Evolutionary conservation across 768 basidiomycete genomes (phyloP), one percentile per base, ranked within the genome.

Genomic region (Boletus eberwhitei): DNA sequence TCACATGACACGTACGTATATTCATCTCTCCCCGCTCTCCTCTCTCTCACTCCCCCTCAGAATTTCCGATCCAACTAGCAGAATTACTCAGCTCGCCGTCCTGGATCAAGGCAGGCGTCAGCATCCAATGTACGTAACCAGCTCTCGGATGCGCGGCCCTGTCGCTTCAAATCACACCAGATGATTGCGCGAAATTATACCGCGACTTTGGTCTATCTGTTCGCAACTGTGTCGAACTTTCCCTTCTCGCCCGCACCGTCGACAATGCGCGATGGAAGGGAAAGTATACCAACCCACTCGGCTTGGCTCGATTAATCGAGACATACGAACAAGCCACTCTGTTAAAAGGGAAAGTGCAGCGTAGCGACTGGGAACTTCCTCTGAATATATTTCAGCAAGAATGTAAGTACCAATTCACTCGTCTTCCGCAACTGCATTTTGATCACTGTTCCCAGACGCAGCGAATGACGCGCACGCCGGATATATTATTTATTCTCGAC

Each of bases 181-280:
- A 76, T 59, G 90, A 92, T 62, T 82, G 79, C 52, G 74, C 76
- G 64, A 92, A 91, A 68, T 62, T 91, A 13, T 83, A 75, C 67
- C 75, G 54, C 64, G 77, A 76, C 48, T 71, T 53, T 62, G 76
- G 64, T 65, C 73, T 74, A 36, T 72, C 67, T 59, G 75, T 62
- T 55, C 74, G 64, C 72, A 80, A 73, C 71, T 87, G 74, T 55
- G 84, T 90, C 17, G 90, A 92, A 62, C 75, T 92, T 8, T 77
- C 83, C 40, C 74, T 87, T 6, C 74, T 92, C 21, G 88, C 88
- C 16, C 78, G 83, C 32, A 81, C 82, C 0, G 86, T 83, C 41
- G 90, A 91, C 63, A 86, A 87, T 58, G 72, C 72, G 7, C 78
- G 76, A 31, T 91, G 89, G 88, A 85, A 86, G 69, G 89, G 88